These are phyloP conservation scores for Pleomassaria siparia DNA, from an alignment of 2,329 filamentous ascomycete genomes.

Conservation along the genomic window DNA sequence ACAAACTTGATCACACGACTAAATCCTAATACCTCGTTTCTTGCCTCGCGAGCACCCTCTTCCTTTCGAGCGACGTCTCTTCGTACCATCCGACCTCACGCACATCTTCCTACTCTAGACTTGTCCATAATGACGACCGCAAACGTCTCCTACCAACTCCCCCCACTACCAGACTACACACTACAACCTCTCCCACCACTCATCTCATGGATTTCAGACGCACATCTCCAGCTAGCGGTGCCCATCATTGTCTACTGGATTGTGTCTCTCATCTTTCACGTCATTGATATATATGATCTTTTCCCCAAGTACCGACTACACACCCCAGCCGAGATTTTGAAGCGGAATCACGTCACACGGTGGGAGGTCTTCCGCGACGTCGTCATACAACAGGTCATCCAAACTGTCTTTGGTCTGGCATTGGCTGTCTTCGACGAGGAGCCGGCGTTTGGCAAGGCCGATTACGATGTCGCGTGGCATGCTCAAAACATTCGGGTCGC, in stretches of 20 bases:
- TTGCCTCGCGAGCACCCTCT: neutral
- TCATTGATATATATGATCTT: slow-evolving; percentile 80
- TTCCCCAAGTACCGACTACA: slow-evolving; percentile 92
- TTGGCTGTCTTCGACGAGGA: slow-evolving; percentile 72
- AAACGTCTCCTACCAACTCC: slow-evolving; percentile 62
- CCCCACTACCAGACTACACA: slow-evolving; percentile 82
- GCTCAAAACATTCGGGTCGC: slow-evolving; percentile 77
- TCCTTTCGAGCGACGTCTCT: neutral
- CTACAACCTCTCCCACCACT: slow-evolving; percentile 70
- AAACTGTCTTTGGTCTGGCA: slow-evolving; percentile 69
- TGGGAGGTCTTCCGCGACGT: slow-evolving; percentile 90
- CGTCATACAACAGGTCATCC: slow-evolving; percentile 86
- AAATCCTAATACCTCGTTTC: neutral
- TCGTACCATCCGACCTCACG: neutral
- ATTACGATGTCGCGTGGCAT: slow-evolving; percentile 89
- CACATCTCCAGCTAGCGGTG: slow-evolving; percentile 71
- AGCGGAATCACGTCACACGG: slow-evolving; percentile 82
- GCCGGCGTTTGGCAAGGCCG: slow-evolving; percentile 74
- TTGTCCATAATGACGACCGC: slow-evolving; percentile 47
- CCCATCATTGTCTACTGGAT: slow-evolving; percentile 88
- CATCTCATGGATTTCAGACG: slow-evolving; percentile 77
- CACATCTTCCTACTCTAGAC: slow-evolving; percentile 2
- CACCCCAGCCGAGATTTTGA: slow-evolving; percentile 86
- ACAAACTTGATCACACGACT: neutral
- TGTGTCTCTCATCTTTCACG: slow-evolving; percentile 82